Evolutionary conservation across 2,329 filamentous ascomycete species (phyloP).

Genomic region (Ascocoryne sarcoides): DNA sequence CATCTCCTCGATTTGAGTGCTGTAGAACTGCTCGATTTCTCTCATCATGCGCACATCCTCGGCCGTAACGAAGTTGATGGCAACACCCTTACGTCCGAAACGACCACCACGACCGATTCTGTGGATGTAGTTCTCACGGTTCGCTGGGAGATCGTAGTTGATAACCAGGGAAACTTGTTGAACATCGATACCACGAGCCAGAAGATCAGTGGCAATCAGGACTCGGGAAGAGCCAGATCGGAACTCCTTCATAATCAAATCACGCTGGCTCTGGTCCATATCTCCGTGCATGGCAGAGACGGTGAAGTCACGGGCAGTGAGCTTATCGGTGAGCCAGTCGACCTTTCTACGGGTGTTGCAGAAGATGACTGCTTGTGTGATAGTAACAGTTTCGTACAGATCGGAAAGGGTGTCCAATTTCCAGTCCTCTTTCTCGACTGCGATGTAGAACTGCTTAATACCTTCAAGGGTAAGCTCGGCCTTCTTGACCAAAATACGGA

Average conservation of each 20-base stretch:
- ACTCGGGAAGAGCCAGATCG: slow-evolving; percentile 97
- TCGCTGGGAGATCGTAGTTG: slow-evolving; percentile 98
- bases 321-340: slow-evolving; percentile 99
- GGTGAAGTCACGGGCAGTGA: slow-evolving; percentile 96
- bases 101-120: slow-evolving; percentile 98
- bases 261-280: slow-evolving; percentile 97
- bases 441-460: slow-evolving; percentile 99
- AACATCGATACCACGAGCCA: slow-evolving; percentile 99
- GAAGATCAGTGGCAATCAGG: slow-evolving; percentile 92
- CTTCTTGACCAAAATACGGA: slow-evolving; percentile 99
- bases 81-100: slow-evolving; percentile 99
- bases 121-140: slow-evolving; percentile 99
- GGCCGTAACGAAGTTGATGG: slow-evolving; percentile 99
- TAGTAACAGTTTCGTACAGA: slow-evolving; percentile 98
- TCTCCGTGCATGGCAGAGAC: slow-evolving; percentile 99
- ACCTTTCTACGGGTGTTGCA: slow-evolving; percentile 99
- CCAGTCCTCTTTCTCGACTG: slow-evolving; percentile 99
- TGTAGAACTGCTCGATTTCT: slow-evolving; percentile 99
- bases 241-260: slow-evolving; percentile 99
- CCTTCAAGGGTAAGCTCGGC: slow-evolving; percentile 98
- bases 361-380: slow-evolving; percentile 99
- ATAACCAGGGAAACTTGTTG: slow-evolving; percentile 99
- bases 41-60: slow-evolving; percentile 99
- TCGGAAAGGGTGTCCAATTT: slow-evolving; percentile 98
- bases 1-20: slow-evolving; percentile 99